phyloP scores from a whole-genome alignment of 2,329 filamentous ascomycete species.

The Fusarium falciforme region DNA sequence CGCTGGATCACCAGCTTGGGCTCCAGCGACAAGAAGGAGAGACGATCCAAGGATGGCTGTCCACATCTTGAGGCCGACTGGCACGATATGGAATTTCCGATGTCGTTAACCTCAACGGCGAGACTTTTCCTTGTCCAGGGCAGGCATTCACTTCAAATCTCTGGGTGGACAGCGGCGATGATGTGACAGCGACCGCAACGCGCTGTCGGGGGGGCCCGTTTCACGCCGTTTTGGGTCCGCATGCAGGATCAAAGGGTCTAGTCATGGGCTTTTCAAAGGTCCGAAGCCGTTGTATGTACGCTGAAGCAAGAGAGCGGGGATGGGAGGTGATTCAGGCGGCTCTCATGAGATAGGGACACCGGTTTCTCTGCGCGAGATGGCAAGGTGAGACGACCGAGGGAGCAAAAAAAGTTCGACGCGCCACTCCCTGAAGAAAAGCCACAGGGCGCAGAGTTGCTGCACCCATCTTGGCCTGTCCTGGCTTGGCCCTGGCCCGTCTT shows the following conservation, averaged over 20 bases:
- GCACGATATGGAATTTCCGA: neutral
- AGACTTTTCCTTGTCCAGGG: slow-evolving; percentile 2
- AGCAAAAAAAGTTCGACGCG: slow-evolving; percentile 5
- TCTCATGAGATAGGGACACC: slow-evolving; percentile 13
- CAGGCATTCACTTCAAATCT: slow-evolving; percentile 10
- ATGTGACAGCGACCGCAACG: slow-evolving; percentile 14
- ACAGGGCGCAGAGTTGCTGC: slow-evolving; percentile 13
- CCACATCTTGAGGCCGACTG: slow-evolving; percentile 27
- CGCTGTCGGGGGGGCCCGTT: neutral
- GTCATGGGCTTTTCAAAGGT: neutral
- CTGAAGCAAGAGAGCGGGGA: neutral
- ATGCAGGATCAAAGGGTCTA: slow-evolving; percentile 1
- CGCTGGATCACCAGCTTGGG: slow-evolving; percentile 31
- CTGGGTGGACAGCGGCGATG: slow-evolving; percentile 3
- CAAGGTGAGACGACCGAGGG: slow-evolving; percentile 7
- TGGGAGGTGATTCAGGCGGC: neutral
- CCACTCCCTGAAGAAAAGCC: slow-evolving; percentile 13
- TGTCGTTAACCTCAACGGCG: neutral
- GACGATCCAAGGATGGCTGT: slow-evolving; percentile 25
- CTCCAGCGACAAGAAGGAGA: slow-evolving; percentile 25
- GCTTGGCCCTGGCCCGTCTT: slow-evolving; percentile 13
- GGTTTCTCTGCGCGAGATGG: neutral
- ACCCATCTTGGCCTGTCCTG: neutral
- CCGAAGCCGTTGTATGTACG: neutral
- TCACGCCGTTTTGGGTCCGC: slow-evolving; percentile 1